Conservation (phyloP, 768 basidiomycete genomes). For the Chalciporus pseudorubinellus region DNA sequence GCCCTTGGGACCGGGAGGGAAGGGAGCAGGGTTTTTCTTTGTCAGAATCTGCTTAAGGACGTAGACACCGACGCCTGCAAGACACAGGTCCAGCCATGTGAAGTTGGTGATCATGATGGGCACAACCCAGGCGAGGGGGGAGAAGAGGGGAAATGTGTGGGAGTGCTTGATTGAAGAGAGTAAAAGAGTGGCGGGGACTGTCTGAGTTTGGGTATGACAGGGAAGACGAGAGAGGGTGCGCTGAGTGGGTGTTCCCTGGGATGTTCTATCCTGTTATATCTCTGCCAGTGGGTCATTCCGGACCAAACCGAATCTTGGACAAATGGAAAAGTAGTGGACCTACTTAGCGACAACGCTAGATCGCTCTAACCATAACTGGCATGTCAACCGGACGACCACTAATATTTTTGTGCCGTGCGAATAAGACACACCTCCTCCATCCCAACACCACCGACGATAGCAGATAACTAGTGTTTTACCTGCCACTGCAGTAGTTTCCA, state of each 20-base stretch:
- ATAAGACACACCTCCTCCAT: too few species aligned
- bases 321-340: too few species aligned
- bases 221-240: neutral
- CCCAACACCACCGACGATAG: too few species aligned
- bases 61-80: slow-evolving; percentile 30
- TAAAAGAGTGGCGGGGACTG: slow-evolving; percentile 10
- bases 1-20: slow-evolving; percentile 47
- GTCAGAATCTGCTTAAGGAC: slow-evolving; percentile 24
- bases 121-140: neutral
- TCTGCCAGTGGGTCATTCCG: too few species aligned
- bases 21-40: slow-evolving; percentile 23
- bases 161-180: neutral
- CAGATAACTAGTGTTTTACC: too few species aligned
- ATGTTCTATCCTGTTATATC: slow-evolving; percentile 21
- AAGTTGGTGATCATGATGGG: slow-evolving; percentile 23
- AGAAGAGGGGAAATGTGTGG: neutral
- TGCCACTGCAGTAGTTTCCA: too few species aligned
- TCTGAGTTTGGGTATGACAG: slow-evolving; percentile 1
- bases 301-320: too few species aligned
- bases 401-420: too few species aligned
- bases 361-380: too few species aligned
- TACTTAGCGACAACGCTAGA: too few species aligned
- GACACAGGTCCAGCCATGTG: slow-evolving; percentile 33
- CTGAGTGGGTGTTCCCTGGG: neutral
- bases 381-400: too few species aligned